Base-by-base conservation (phyloP, 495 filamentous ascomycete species). In the Penicillium argentinense region DNA sequence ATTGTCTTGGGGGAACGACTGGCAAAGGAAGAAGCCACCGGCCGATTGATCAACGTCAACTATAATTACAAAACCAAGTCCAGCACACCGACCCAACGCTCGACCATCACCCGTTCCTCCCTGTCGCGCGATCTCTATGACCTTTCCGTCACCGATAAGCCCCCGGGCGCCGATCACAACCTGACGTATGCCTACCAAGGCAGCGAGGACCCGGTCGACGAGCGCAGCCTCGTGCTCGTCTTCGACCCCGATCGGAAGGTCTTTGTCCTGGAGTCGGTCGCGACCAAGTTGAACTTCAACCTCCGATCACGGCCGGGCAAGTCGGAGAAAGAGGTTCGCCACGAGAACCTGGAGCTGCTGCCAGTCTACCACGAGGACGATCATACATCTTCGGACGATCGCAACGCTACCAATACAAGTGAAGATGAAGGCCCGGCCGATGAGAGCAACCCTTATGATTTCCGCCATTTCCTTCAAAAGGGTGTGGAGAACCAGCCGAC, bases 31-130 rank as follows among this genome's bases (percentile, higher is more conserved):
- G 33, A 45, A 24, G 44, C 49, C 13, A 52, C 63, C 4, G 54
- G 17, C 54, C 66, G 29, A 17, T 59, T 72, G 22, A 40, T 75
- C 45, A 73, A 73, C 29, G 62, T 76, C 36, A 69, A 69, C 27
- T 76, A 74, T 51, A 82, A 82, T 45, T 75, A 80, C 63, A 79
- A 76, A 53, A 75, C 74, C 53, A 73, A 76, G 36, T 65, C 76
- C 25, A 62, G 69, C 14, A 66, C 66, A 33, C 47, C 61, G 27
- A 61, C 66, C 32, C 72, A 68, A 49, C 67, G 57, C 29, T 67
- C 63, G 21, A 66, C 50, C 16, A 74, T 73, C 53, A 76, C 65
- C 23, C 64, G 60, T 25, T 68, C 62, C 25, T 55, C 65, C 30
- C 60, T 53, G 25, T 70, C 65, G 29, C 55, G 54, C 45, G 66